These are phyloP conservation scores for Astrephomene gubernaculifera DNA, from an alignment of 139 green algal genomes.

Conservation along the genomic window DNA sequence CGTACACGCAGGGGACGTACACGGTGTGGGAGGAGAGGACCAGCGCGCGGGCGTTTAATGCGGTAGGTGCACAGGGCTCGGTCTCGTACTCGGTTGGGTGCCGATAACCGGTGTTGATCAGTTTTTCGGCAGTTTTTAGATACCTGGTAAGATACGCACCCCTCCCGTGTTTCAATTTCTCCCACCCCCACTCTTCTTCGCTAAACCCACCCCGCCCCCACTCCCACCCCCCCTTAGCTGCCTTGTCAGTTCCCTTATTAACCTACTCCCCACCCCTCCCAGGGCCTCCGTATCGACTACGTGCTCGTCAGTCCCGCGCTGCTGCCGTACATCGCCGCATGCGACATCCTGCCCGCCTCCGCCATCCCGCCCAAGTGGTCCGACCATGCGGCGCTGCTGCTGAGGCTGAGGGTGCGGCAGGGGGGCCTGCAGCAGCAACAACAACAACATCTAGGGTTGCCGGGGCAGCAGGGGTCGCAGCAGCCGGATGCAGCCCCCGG, in stretches of 20 bases:
- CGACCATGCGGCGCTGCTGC: constrained; percentile 30
- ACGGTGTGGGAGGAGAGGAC: constrained; percentile 81
- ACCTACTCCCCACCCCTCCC: too few relatives aligned
- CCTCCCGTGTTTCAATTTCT: too few relatives aligned
- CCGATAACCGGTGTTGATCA: too few relatives aligned
- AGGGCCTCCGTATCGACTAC: constrained; percentile 83
- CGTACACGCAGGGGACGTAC: constrained; percentile 48
- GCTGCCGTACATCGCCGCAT: constrained; percentile 59
- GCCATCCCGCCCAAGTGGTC: constrained; percentile 77
- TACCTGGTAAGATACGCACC: too few relatives aligned
- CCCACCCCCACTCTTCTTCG: too few relatives aligned
- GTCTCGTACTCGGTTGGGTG: too few relatives aligned
- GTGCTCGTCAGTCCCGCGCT: constrained; percentile 64
- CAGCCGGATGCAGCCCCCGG: constrained; percentile 26
- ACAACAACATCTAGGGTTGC: background rate
- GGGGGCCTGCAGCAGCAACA: background rate
- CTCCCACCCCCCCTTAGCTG: too few relatives aligned
- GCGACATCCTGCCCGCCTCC: constrained; percentile 66
- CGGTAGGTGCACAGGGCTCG: constrained; percentile 47
- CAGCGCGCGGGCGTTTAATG: constrained; percentile 76
- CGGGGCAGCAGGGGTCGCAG: background rate
- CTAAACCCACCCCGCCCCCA: too few relatives aligned
- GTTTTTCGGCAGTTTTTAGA: too few relatives aligned
- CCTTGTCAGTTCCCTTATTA: too few relatives aligned
- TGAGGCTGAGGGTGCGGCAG: constrained; percentile 8